Percentiles rank a stretch among this genome's conserved stretches.
Evolutionary conservation across 179 eudicot species (phyloP).

Genomic region (Spergularia azorica): DNA sequence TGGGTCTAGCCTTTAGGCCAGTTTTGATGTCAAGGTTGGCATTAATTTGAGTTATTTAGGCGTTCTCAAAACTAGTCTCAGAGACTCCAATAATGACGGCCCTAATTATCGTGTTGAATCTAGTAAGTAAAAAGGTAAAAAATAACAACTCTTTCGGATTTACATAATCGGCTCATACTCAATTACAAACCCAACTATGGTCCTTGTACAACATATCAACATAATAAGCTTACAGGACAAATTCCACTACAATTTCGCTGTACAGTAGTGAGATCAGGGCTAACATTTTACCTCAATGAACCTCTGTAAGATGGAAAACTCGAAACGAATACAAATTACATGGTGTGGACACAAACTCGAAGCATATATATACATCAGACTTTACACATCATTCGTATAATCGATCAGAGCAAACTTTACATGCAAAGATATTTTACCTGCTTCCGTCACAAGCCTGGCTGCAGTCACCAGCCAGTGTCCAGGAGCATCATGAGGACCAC

Average conservation of each 20-base stretch:
- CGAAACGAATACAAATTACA: conserved; percentile 8
- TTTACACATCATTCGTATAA: conserved; percentile 46
- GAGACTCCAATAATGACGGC: no score
- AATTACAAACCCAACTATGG: conserved; percentile 1
- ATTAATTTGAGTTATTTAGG: no score
- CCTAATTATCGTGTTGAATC: no score
- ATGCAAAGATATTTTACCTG: conserved; percentile 82
- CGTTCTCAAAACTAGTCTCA: no score
- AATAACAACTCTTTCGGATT: no score
- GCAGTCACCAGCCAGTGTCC: conserved; percentile 97
- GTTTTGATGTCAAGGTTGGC: no score
- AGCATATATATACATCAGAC: conserved; percentile 26
- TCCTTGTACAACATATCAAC: neutral
- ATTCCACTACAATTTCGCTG: conserved; percentile 12
- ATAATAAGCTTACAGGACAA: neutral
- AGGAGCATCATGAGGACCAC: conserved; percentile 88
- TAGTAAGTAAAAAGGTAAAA: no score
- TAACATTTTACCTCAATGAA: conserved; percentile 7
- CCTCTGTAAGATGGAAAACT: neutral
- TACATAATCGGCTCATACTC: no score
- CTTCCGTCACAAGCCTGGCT: conserved; percentile 72
- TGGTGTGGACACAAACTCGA: conserved; percentile 5
- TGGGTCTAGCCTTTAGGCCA: no score
- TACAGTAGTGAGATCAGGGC: conserved; percentile 12
- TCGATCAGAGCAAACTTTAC: conserved; percentile 88